These are phyloP conservation scores for Vigna mungo DNA, from an alignment of 306 rosid genomes.

Conservation along the genomic window DNA sequence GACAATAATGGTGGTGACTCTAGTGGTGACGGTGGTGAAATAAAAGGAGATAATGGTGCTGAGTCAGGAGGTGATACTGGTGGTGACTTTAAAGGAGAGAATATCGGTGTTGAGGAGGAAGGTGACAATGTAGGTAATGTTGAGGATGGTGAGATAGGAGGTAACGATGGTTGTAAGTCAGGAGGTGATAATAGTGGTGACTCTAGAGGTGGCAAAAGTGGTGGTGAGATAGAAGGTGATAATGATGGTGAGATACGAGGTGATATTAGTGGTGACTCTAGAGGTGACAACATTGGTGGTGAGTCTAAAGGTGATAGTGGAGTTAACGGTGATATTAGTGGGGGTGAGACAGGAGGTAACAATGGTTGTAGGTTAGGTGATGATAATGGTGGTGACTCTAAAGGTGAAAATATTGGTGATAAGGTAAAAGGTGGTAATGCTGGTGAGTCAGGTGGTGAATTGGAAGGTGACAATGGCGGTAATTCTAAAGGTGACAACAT, in stretches of 20 bases:
- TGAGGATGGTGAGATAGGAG: neutral
- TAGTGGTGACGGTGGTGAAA: neutral
- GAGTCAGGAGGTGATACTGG: too few species aligned
- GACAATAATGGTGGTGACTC: too few species aligned
- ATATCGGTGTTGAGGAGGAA: neutral
- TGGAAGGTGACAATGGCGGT: too few species aligned
- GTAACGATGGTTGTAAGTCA: too few species aligned
- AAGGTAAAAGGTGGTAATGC: neutral
- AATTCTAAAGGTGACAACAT: too few species aligned
- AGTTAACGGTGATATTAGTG: too few species aligned
- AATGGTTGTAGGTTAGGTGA: too few species aligned
- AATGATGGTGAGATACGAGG: neutral
- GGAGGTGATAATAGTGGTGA: neutral
- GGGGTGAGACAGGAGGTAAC: too few species aligned
- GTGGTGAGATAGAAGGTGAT: neutral
- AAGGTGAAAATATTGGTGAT: neutral
- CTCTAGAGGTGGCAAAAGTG: neutral
- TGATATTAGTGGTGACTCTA: neutral
- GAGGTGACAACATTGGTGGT: neutral
- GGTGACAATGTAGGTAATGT: too few species aligned
- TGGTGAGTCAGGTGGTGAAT: too few species aligned
- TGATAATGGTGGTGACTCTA: neutral
- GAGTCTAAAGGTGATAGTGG: too few species aligned
- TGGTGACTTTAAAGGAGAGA: neutral
- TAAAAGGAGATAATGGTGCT: neutral